Evolutionary conservation across 139 green algal species (phyloP).

Genomic region (Coccomyxa sp.): DNA sequence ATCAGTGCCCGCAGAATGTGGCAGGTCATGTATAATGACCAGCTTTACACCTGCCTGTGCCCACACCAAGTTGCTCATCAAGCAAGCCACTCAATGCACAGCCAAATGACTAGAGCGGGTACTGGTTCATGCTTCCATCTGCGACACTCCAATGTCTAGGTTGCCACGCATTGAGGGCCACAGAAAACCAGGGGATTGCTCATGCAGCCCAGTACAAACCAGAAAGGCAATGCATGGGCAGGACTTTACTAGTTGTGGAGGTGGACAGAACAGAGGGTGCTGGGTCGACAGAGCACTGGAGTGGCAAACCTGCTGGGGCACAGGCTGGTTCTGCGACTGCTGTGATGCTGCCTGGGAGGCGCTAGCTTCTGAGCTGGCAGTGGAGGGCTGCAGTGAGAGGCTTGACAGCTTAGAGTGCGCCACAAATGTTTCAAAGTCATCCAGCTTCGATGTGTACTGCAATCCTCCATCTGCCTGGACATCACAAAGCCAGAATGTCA

Average conservation of each 20-base stretch:
- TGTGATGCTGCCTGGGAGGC: neutral
- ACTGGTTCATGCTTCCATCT: too few species aligned
- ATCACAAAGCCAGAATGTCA: neutral
- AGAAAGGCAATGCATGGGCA: too few species aligned
- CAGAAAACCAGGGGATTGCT: too few species aligned
- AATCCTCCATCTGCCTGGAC: slow-evolving; percentile 13
- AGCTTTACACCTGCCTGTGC: neutral
- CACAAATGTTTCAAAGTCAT: slow-evolving; percentile 73
- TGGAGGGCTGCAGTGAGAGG: slow-evolving; percentile 29
- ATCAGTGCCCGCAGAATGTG: slow-evolving; percentile 5
- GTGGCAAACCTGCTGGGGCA: too few species aligned
- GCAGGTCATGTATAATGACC: neutral
- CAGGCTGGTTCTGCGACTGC: neutral
- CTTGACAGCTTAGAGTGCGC: slow-evolving; percentile 52
- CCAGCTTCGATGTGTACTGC: slow-evolving; percentile 64
- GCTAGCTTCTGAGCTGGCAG: neutral
- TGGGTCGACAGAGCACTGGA: too few species aligned
- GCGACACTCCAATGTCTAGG: too few species aligned
- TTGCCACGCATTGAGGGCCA: too few species aligned
- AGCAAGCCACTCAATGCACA: neutral
- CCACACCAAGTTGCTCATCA: slow-evolving; percentile 7
- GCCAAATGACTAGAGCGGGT: too few species aligned
- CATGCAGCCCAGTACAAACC: too few species aligned
- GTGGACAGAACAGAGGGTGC: too few species aligned
- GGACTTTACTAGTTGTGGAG: too few species aligned